Evolutionary conservation across 1,139 yeast species (phyloP).

Genomic region (Candida buenavistaensis): DNA sequence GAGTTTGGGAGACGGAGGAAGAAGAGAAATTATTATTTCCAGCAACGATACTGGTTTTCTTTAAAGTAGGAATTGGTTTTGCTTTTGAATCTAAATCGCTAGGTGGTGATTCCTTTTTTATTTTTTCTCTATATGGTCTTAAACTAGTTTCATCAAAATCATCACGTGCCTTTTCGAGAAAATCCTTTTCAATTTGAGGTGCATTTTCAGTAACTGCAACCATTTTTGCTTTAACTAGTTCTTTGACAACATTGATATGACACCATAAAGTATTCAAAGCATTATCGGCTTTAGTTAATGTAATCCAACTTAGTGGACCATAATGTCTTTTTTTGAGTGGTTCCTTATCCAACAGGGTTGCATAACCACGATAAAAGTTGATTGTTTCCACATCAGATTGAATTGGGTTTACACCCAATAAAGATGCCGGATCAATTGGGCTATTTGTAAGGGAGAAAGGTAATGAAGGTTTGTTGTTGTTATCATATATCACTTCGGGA

Average conservation of each 20-base stretch:
- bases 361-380: constrained; percentile 34
- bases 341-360: constrained; percentile 25
- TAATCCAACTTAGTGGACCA: constrained; percentile 40
- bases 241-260: constrained; percentile 12
- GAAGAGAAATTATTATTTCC: no score
- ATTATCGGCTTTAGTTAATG: constrained; percentile 29
- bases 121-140: constrained; percentile 19
- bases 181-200: constrained; percentile 12
- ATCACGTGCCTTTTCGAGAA: constrained; percentile 15
- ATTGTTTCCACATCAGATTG: constrained; percentile 24
- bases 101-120: constrained; percentile 5
- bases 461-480: constrained; percentile 2
- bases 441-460: constrained; percentile 4
- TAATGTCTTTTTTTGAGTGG: constrained; percentile 24
- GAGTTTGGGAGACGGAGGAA: constrained; percentile 6
- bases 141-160: constrained; percentile 24
- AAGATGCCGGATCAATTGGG: constrained; percentile 6
- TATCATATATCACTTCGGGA: background rate
- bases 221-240: constrained; percentile 7
- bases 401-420: constrained; percentile 15
- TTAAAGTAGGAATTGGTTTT: no score
- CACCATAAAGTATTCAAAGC: constrained; percentile 19
- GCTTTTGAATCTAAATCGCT: no score
- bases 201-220: constrained; percentile 6
- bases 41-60: no score